A percentile compares a stretch with the other conserved stretches of the same genome.
phyloP scores from a whole-genome alignment of 1,139 yeast genomes.

The Protomyces lactucae-debilis region DNA sequence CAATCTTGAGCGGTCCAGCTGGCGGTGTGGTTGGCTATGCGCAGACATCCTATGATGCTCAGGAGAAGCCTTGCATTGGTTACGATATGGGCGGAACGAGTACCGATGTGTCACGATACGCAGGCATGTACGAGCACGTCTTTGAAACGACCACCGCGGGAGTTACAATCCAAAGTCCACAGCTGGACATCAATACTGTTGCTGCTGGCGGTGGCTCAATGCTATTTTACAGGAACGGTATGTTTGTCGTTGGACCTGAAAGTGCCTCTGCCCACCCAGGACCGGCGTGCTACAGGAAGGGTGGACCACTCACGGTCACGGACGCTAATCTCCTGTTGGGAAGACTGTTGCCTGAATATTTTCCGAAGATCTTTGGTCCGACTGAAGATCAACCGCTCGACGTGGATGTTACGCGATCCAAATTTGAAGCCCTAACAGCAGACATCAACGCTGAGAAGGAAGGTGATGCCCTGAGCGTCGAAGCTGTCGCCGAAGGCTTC shows the following conservation, averaged over 20 bases:
- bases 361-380: slow-evolving; percentile 55
- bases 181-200: slow-evolving; percentile 54
- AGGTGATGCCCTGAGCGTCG: slow-evolving; percentile 39
- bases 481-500: slow-evolving; percentile 51
- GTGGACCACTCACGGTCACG: slow-evolving; percentile 54
- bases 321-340: slow-evolving; percentile 54
- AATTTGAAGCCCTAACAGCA: slow-evolving; percentile 45
- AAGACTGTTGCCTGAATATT: slow-evolving; percentile 48
- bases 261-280: slow-evolving; percentile 57
- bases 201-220: slow-evolving; percentile 61
- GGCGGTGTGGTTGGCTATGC: slow-evolving; percentile 60
- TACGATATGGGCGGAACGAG: slow-evolving; percentile 62
- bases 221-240: slow-evolving; percentile 49
- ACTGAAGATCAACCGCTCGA: slow-evolving; percentile 50
- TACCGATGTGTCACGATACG: slow-evolving; percentile 52
- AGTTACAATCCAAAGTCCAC: slow-evolving; percentile 54
- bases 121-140: slow-evolving; percentile 49
- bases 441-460: slow-evolving; percentile 44
- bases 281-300: slow-evolving; percentile 55
- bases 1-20: slow-evolving; percentile 55
- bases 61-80: slow-evolving; percentile 46
- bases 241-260: slow-evolving; percentile 54
- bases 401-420: slow-evolving; percentile 41
- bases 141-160: slow-evolving; percentile 55
- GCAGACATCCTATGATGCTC: slow-evolving; percentile 46